Conservation (phyloP, 495 filamentous ascomycete species). For the Podospora conica region DNA sequence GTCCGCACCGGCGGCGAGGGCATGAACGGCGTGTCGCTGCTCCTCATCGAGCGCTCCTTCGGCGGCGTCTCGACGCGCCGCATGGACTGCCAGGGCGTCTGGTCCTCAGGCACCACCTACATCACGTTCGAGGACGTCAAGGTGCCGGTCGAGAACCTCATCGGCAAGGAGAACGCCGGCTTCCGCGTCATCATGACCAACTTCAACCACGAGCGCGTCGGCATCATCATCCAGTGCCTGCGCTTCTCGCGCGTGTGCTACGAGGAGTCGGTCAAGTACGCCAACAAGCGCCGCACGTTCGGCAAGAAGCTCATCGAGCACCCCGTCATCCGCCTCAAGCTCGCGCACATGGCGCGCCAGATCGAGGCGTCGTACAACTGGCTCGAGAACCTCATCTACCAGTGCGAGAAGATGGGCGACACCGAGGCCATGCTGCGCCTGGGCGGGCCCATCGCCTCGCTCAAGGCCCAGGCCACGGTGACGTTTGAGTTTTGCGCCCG, state of each 20-base stretch:
- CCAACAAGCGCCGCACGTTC: constrained; percentile 91
- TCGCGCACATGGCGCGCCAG: constrained; percentile 96
- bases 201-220: constrained; percentile 98
- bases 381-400: constrained; percentile 94
- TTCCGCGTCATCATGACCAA: constrained; percentile 99
- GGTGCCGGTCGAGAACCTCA: constrained; percentile 94
- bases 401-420: constrained; percentile 87
- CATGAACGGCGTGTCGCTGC: constrained; percentile 85
- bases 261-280: constrained; percentile 93
- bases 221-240: constrained; percentile 94
- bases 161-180: constrained; percentile 97
- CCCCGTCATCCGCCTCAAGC: constrained; percentile 94
- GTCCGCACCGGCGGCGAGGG: constrained; percentile 81
- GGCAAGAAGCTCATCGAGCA: constrained; percentile 94
- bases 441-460: constrained; percentile 84
- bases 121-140: constrained; percentile 98
- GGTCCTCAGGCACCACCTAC: constrained; percentile 91
- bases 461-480: constrained; percentile 87
- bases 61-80: constrained; percentile 84
- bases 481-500: constrained; percentile 97
- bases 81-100: constrained; percentile 99
- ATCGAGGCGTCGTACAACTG: constrained; percentile 95
- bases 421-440: constrained; percentile 94
- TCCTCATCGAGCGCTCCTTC: constrained; percentile 71
- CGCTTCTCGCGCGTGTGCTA: constrained; percentile 97